Evolutionary conservation across 75 land plant genomes (phyloP).

Genomic region (Cupressus sempervirens): DNA sequence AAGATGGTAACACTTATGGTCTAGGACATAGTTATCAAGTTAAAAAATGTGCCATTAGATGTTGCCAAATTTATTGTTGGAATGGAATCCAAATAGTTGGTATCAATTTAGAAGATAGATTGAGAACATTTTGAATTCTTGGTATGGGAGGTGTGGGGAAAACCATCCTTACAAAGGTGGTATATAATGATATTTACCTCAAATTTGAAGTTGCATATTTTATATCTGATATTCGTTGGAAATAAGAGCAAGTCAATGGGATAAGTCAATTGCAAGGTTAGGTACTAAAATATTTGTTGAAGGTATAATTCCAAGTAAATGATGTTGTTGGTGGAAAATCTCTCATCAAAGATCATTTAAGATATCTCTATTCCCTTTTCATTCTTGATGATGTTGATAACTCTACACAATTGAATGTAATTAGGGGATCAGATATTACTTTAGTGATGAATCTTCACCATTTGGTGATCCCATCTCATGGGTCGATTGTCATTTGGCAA

Average conservation of each 20-base stretch:
- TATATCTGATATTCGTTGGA: conserved; percentile 3
- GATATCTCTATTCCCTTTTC: not conserved
- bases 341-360: not conserved
- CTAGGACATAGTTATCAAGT: not conserved
- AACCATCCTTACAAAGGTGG: conserved; percentile 4
- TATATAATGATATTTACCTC: not conserved
- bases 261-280: not conserved
- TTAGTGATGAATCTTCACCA: too few species aligned
- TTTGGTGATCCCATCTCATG: too few species aligned
- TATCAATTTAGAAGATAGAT: not conserved
- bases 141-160: conserved; percentile 8
- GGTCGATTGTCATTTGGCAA: too few species aligned
- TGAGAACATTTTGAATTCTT: not conserved
- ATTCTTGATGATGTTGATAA: conserved; percentile 20
- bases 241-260: not conserved
- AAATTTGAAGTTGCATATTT: not conserved
- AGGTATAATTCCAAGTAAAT: not conserved
- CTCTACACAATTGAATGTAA: conserved; percentile 5
- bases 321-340: conserved; percentile 9
- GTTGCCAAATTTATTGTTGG: conserved; percentile 11
- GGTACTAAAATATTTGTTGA: not conserved
- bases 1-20: not conserved
- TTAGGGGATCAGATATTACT: too few species aligned
- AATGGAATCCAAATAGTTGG: conserved; percentile 7
- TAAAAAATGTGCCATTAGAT: not conserved